phyloP scores from a whole-genome alignment of 805 yeast genomes.

The Cyberlindnera misumaiensis region DNA sequence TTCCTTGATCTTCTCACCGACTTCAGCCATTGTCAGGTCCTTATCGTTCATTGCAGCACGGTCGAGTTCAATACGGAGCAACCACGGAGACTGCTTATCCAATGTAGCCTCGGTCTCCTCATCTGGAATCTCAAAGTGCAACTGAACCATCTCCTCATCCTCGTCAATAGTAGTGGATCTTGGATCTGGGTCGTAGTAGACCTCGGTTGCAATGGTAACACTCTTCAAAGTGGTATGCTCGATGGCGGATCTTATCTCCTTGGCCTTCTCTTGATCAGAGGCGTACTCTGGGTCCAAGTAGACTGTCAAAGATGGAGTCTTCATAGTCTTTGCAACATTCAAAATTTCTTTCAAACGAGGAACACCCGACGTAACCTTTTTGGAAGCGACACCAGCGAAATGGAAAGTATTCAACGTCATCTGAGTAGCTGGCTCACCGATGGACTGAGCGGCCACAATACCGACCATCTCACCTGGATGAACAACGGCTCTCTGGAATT shows the following conservation, averaged over 20 bases:
- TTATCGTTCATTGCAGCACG: slow-evolving; percentile 99
- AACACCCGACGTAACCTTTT: slow-evolving; percentile 94
- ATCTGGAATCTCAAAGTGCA: slow-evolving; percentile 96
- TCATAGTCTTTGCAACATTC: slow-evolving; percentile 96
- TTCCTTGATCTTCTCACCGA: slow-evolving; percentile 89
- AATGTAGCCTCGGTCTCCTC: slow-evolving; percentile 92
- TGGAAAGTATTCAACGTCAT: slow-evolving; percentile 97
- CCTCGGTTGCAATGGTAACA: slow-evolving; percentile 96
- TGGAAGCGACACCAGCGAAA: slow-evolving; percentile 95
- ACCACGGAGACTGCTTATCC: slow-evolving; percentile 97
- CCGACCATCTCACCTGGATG: slow-evolving; percentile 99
- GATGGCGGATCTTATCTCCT: slow-evolving; percentile 91
- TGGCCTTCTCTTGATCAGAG: slow-evolving; percentile 87
- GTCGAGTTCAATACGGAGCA: slow-evolving; percentile 90
- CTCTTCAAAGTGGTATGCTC: slow-evolving; percentile 93
- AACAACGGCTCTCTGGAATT: slow-evolving; percentile 84
- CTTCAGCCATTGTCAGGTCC: slow-evolving; percentile 96
- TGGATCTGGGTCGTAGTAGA: slow-evolving; percentile 97
- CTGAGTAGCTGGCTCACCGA: slow-evolving; percentile 98
- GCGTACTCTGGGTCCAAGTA: slow-evolving; percentile 77
- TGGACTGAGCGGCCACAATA: slow-evolving; percentile 94
- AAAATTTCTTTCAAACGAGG: slow-evolving; percentile 97
- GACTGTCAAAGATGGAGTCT: slow-evolving; percentile 99
- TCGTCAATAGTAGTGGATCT: slow-evolving; percentile 94
- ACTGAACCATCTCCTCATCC: slow-evolving; percentile 94